Conservation (phyloP, 352 stramenopile species). For the Phytophthora syringae region DNA sequence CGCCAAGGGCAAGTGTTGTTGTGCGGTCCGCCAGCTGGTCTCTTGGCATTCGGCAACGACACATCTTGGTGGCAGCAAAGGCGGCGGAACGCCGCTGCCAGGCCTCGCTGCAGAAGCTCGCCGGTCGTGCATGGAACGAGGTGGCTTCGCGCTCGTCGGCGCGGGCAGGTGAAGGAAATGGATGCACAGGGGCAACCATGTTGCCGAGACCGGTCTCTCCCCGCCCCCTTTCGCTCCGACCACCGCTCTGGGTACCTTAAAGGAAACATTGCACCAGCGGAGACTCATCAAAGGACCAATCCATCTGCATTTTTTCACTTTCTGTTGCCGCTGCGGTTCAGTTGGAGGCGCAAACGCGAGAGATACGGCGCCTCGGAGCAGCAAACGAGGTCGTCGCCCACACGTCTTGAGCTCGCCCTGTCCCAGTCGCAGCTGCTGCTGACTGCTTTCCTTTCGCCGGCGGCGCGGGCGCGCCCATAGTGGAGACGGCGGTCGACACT, state of each 20-base stretch:
- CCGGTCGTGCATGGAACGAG: background rate
- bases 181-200: background rate
- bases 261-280: slow-evolving; percentile 24
- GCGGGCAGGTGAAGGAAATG: too few relatives aligned
- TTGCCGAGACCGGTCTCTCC: background rate
- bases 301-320: slow-evolving; percentile 25
- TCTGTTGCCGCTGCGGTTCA: slow-evolving; percentile 9
- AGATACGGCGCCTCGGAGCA: slow-evolving; percentile 15
- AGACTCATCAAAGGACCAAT: slow-evolving; percentile 21
- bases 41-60: slow-evolving; percentile 18
- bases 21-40: slow-evolving; percentile 15
- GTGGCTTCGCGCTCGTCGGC: slow-evolving; percentile 8
- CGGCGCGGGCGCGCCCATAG: slow-evolving; percentile 6
- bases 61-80: slow-evolving; percentile 34
- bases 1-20: slow-evolving; percentile 17
- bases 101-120: slow-evolving; percentile 1
- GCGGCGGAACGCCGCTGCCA: background rate
- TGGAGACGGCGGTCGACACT: slow-evolving; percentile 25
- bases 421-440: slow-evolving; percentile 40
- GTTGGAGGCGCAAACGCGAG: slow-evolving; percentile 21
- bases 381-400: slow-evolving; percentile 20
- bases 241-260: slow-evolving; percentile 21
- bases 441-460: slow-evolving; percentile 14
- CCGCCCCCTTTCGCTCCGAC: slow-evolving; percentile 26
- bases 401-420: slow-evolving; percentile 24